These are phyloP conservation scores for Lepraria neglecta DNA, from an alignment of 495 filamentous ascomycete species.

Conservation along the genomic window DNA sequence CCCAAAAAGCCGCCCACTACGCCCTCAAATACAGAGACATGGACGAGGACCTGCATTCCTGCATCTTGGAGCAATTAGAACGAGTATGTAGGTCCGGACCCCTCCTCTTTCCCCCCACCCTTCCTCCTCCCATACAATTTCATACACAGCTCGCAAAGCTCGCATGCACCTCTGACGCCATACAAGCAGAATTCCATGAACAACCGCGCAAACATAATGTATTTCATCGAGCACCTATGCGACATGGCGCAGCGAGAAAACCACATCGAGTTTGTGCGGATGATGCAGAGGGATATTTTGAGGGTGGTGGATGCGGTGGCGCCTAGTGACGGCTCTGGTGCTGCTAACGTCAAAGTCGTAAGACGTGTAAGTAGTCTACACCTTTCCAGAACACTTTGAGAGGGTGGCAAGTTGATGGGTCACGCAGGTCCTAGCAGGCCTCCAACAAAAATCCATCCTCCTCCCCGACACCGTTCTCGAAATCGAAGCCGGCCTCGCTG, in stretches of 20 bases:
- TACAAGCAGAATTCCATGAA: constrained; percentile 76
- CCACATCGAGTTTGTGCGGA: constrained; percentile 70
- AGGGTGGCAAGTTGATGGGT: no score
- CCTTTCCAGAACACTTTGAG: no score
- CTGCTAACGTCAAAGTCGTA: constrained; percentile 90
- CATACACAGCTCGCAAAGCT: background rate
- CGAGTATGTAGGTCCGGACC: constrained; percentile 41
- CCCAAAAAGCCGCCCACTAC: constrained; percentile 90
- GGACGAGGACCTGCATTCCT: constrained; percentile 94
- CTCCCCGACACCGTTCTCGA: constrained; percentile 61
- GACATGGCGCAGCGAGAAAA: constrained; percentile 74
- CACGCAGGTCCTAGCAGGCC: constrained; percentile 55
- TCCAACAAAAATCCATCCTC: constrained; percentile 62
- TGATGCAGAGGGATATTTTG: constrained; percentile 91
- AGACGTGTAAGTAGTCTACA: constrained; percentile 49
- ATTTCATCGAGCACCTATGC: constrained; percentile 92
- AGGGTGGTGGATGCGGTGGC: constrained; percentile 83
- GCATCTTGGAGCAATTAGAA: constrained; percentile 93
- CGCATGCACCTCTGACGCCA: background rate
- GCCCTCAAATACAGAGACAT: constrained; percentile 85
- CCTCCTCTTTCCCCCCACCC: background rate
- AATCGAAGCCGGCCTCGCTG: constrained; percentile 72
- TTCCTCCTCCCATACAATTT: no score
- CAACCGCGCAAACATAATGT: constrained; percentile 96
- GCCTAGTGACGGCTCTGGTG: constrained; percentile 80